Conservation (phyloP, 2,329 filamentous ascomycete species). For the Colletotrichum nymphaeae region DNA sequence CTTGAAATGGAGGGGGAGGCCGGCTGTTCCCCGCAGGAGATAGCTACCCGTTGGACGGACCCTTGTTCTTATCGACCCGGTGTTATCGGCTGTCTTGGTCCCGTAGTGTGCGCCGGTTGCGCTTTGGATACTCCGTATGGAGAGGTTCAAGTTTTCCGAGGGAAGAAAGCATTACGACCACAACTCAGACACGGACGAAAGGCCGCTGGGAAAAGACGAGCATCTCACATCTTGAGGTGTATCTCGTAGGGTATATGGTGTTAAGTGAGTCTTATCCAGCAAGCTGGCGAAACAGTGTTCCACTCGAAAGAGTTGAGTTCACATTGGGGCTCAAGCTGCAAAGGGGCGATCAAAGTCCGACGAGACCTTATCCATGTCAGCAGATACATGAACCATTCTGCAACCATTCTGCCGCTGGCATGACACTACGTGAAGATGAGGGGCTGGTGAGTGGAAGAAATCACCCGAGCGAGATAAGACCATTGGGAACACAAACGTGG, state of each 20-base stretch:
- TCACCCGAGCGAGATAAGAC: conserved; percentile 28
- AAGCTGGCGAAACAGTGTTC: too few relatives aligned
- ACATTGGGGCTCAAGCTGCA: too few relatives aligned
- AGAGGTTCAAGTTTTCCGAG: background rate
- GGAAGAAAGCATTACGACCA: background rate
- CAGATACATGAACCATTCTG: background rate
- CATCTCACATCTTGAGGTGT: too few relatives aligned
- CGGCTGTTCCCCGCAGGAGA: conserved; percentile 22
- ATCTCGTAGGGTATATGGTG: too few relatives aligned
- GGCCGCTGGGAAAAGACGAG: too few relatives aligned
- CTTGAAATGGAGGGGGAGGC: background rate
- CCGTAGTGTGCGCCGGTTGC: conserved; percentile 5
- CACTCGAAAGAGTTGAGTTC: too few relatives aligned
- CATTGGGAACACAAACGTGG: background rate
- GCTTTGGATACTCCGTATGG: background rate
- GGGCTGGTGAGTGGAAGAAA: background rate
- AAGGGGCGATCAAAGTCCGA: too few relatives aligned
- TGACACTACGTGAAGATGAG: background rate
- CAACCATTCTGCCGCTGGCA: background rate
- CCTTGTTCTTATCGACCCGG: background rate
- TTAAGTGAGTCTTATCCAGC: too few relatives aligned
- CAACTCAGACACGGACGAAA: too few relatives aligned
- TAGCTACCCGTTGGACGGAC: conserved; percentile 21
- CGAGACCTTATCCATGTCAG: background rate
- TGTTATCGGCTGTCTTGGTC: background rate